These are phyloP conservation scores for Xanthoconium stramineum DNA, from an alignment of 768 basidiomycete species.

Conservation along the genomic window DNA sequence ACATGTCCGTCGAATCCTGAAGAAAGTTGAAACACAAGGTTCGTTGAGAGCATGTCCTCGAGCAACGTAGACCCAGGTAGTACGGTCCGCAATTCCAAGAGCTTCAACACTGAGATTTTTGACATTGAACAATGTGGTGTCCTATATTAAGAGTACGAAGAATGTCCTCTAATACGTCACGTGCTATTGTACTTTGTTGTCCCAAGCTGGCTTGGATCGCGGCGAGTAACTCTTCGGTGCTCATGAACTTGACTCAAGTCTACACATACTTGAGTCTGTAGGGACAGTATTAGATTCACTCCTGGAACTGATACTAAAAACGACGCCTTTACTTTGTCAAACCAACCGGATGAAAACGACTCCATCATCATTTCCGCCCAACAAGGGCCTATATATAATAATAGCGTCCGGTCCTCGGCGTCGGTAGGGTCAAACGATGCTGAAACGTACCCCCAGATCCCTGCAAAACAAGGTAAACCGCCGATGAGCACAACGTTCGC, in stretches of 20 bases:
- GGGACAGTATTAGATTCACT: slow-evolving; percentile 2
- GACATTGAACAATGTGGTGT: background rate
- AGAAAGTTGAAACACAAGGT: slow-evolving; percentile 36
- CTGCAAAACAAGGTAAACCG: slow-evolving; percentile 30
- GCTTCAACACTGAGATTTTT: slow-evolving; percentile 31
- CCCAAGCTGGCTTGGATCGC: slow-evolving; percentile 23
- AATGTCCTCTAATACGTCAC: slow-evolving; percentile 34
- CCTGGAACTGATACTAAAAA: background rate
- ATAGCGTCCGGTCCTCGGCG: slow-evolving; percentile 36
- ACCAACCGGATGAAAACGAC: slow-evolving; percentile 9
- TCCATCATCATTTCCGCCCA: slow-evolving; percentile 36
- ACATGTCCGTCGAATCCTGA: slow-evolving; percentile 25
- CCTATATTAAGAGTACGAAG: slow-evolving; percentile 32
- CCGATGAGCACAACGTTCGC: slow-evolving; percentile 18
- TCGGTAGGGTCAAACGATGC: slow-evolving; percentile 36
- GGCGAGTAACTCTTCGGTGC: slow-evolving; percentile 37
- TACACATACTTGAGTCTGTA: slow-evolving; percentile 13
- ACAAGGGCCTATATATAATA: slow-evolving; percentile 39
- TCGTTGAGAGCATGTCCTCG: slow-evolving; percentile 46
- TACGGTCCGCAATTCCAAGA: slow-evolving; percentile 37
- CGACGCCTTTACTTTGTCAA: slow-evolving; percentile 9
- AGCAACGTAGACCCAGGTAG: slow-evolving; percentile 37
- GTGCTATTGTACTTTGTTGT: background rate
- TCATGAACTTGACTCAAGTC: slow-evolving; percentile 57
- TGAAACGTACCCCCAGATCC: slow-evolving; percentile 39